Percentiles rank a stretch among this genome's conserved stretches.
Evolutionary conservation across 2,329 filamentous ascomycete species (phyloP).

Genomic region (Xylaria sp.): DNA sequence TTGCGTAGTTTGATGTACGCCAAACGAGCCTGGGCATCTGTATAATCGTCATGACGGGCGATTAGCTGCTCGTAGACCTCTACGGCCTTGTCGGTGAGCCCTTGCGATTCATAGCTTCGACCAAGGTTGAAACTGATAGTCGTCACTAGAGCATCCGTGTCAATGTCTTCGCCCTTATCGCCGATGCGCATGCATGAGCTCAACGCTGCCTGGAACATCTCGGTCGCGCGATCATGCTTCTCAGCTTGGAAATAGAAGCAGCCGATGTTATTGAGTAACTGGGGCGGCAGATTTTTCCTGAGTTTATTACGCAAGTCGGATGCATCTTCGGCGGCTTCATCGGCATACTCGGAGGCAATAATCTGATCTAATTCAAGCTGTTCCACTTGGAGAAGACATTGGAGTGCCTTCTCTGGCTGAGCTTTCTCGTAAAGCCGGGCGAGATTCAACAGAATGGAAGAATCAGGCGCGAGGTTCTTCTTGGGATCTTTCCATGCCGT

Average conservation of each 20-base stretch:
- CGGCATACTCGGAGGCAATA: slow-evolving; percentile 61
- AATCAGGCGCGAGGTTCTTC: slow-evolving; percentile 73
- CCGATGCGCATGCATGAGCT: slow-evolving; percentile 79
- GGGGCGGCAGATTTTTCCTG: slow-evolving; percentile 76
- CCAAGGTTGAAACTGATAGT: slow-evolving; percentile 97
- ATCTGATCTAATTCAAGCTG: slow-evolving; percentile 80
- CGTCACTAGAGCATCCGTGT: slow-evolving; percentile 87
- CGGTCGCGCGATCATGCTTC: slow-evolving; percentile 71
- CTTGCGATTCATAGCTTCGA: slow-evolving; percentile 83
- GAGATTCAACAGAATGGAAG: slow-evolving; percentile 84
- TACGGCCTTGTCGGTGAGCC: slow-evolving; percentile 74
- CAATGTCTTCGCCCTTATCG: slow-evolving; percentile 67
- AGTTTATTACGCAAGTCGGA: slow-evolving; percentile 55
- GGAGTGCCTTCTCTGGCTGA: slow-evolving; percentile 81
- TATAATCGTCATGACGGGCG: slow-evolving; percentile 82
- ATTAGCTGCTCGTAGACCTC: slow-evolving; percentile 84
- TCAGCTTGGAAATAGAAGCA: slow-evolving; percentile 91
- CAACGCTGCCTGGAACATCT: slow-evolving; percentile 88
- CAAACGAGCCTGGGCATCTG: slow-evolving; percentile 80
- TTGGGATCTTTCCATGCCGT: slow-evolving; percentile 89
- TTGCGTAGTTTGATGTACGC: slow-evolving; percentile 84
- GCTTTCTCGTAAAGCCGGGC: slow-evolving; percentile 85
- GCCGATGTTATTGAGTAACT: slow-evolving; percentile 93
- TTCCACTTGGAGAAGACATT: slow-evolving; percentile 88
- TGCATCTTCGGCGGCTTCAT: slow-evolving; percentile 52